Conservation (phyloP, 345 rosid genomes). For the Linum lewisii region DNA sequence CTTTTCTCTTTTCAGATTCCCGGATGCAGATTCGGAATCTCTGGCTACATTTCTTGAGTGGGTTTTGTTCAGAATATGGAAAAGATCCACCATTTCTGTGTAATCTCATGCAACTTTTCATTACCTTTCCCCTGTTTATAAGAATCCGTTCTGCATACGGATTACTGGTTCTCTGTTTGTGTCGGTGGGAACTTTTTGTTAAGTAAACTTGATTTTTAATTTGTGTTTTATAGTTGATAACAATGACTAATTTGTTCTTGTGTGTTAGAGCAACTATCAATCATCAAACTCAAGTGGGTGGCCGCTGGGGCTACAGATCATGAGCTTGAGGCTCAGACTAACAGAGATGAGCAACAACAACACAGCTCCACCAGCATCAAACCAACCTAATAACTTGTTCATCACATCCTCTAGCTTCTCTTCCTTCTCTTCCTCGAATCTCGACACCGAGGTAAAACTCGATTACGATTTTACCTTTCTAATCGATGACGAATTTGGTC, state of each 20-base stretch:
- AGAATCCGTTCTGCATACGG: not conserved
- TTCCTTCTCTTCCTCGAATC: not conserved
- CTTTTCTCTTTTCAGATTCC: too few relatives aligned
- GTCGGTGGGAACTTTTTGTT: not conserved
- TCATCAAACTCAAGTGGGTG: not conserved
- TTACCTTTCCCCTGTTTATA: not conserved
- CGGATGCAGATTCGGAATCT: not conserved
- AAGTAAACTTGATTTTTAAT: too few relatives aligned
- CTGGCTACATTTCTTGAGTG: not conserved
- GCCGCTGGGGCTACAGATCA: not conserved
- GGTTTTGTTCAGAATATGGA: not conserved
- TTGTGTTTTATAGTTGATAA: too few relatives aligned
- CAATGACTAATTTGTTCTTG: too few relatives aligned
- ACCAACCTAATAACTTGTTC: too few relatives aligned
- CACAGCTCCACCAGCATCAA: not conserved
- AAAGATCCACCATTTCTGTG: not conserved
- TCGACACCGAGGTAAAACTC: not conserved
- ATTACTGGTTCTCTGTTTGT: not conserved
- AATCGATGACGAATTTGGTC: too few relatives aligned
- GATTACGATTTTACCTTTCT: too few relatives aligned
- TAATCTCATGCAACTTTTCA: not conserved
- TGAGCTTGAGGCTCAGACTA: not conserved
- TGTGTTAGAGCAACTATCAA: not conserved
- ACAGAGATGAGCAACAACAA: not conserved
- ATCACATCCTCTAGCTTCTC: not conserved